A percentile compares a stretch with the other conserved stretches of the same genome.
Conservation (phyloP, 2,329 filamentous ascomycete species). For the Xylaria sp. region DNA sequence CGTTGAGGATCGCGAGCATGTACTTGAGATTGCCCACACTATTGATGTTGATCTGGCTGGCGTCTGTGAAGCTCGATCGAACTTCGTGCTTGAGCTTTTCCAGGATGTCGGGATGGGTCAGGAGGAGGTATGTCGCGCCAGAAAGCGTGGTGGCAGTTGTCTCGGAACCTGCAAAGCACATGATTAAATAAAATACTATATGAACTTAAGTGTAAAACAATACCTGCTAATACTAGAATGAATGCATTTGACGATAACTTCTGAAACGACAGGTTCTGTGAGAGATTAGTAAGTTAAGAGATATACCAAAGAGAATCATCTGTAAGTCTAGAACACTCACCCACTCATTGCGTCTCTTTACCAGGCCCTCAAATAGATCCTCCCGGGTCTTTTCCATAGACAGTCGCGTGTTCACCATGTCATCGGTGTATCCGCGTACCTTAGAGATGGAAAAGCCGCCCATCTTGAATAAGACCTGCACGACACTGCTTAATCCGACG, state of each 20-base stretch:
- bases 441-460: constrained; percentile 31
- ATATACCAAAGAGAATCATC: not conserved
- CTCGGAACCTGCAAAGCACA: constrained; percentile 41
- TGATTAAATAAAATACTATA: too few relatives aligned
- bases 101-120: constrained; percentile 48
- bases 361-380: constrained; percentile 51
- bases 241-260: constrained; percentile 46
- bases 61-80: constrained; percentile 51
- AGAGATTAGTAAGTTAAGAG: not conserved
- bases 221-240: constrained; percentile 43
- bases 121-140: constrained; percentile 47
- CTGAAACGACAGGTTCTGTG: constrained; percentile 44
- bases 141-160: constrained; percentile 49
- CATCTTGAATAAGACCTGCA: constrained; percentile 40
- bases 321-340: constrained; percentile 33
- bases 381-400: constrained; percentile 41
- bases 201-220: too few relatives aligned
- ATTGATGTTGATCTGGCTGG: constrained; percentile 54
- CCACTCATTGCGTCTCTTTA: constrained; percentile 48
- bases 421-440: constrained; percentile 39
- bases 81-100: constrained; percentile 54
- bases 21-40: constrained; percentile 53
- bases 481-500: constrained; percentile 39
- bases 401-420: constrained; percentile 43
- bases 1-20: constrained; percentile 56